Base-by-base conservation (phyloP, 176 grass and related monocot genomes). In the Oropetium thomaeum region DNA sequence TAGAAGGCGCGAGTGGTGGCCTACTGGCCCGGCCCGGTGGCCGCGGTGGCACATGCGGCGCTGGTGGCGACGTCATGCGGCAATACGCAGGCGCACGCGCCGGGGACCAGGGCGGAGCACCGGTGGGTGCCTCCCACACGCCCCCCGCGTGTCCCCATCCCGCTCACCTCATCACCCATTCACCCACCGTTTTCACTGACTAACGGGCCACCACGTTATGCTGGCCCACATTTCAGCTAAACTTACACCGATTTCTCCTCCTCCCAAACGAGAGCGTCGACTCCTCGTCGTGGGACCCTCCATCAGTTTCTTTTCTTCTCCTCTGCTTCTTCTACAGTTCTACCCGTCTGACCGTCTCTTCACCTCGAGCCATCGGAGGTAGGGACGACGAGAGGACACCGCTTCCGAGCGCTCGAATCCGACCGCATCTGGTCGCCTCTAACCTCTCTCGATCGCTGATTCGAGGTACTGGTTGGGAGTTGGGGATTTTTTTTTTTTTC, bases 41-140 rank as follows among this genome's bases (percentile, higher is more conserved):
- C 27, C 17, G 15, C 2, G 20, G 0, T 5, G 10, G 31, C 12
- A 59, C 71, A 60, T 59, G 59, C 12, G 54, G 16, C 54, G 57
- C 34, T 7, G 26, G 20, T 14, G 49, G 53, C 45, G 25, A 34
- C 10, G 17, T 53, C 68, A 51, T 13, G 58, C 28, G 3, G n/a
- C 11, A 33, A 40, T 65, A 77, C 63, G 70, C 70, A 27, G 28
- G 35, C 7, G 62, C 58, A 41, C 68, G n/a, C 49, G 38, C 58
- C 84, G 28, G 28, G 62, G 30, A 31, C 58, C 84, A 34, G 28
- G 62, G 30, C 71, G 15, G 71, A 49, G 23, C 69, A 10, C 10
- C 73, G 79, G 78, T 55, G 39, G 73, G 67, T 78, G 79, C 68
- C 69, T 25, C 53, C 74, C 80, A 74, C 75, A 81, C 85, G 85